Evolutionary conservation across 2,329 filamentous ascomycete genomes (phyloP).

Genomic region (Trichophyton benhamiae): DNA sequence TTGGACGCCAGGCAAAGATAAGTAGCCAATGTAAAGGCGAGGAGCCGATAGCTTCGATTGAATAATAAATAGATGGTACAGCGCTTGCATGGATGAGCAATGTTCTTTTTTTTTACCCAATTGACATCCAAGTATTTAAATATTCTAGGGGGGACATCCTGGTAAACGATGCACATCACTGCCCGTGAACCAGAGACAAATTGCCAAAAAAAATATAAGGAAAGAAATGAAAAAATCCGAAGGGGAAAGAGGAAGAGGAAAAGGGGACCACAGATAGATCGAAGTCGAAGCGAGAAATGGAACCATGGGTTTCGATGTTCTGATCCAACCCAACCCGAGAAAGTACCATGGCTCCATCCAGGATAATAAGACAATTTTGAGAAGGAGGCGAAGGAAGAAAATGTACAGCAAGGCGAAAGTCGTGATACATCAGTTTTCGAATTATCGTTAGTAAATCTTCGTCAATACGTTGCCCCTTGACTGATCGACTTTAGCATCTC

Average conservation of each 20-base stretch:
- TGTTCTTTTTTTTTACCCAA: neutral
- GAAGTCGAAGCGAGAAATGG: neutral
- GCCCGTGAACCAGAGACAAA: neutral
- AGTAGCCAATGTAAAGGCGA: neutral
- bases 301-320: neutral
- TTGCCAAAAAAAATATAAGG: neutral
- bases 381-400: neutral
- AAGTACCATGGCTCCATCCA: neutral
- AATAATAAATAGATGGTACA: constrained; percentile 2
- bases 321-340: neutral
- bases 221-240: neutral
- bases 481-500: constrained; percentile 9
- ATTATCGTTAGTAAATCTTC: neutral
- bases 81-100: neutral
- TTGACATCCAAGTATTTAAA: constrained; percentile 1
- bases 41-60: neutral
- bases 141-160: neutral
- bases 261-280: too few species aligned
- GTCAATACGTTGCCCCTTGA: neutral
- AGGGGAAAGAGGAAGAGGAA: too few species aligned
- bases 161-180: neutral
- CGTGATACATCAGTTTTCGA: neutral
- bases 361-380: neutral
- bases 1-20: neutral
- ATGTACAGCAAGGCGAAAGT: neutral